Evolutionary conservation across 345 rosid genomes (phyloP), one percentile per base, ranked within the genome.

Genomic region (Eutrema heterophyllum): DNA sequence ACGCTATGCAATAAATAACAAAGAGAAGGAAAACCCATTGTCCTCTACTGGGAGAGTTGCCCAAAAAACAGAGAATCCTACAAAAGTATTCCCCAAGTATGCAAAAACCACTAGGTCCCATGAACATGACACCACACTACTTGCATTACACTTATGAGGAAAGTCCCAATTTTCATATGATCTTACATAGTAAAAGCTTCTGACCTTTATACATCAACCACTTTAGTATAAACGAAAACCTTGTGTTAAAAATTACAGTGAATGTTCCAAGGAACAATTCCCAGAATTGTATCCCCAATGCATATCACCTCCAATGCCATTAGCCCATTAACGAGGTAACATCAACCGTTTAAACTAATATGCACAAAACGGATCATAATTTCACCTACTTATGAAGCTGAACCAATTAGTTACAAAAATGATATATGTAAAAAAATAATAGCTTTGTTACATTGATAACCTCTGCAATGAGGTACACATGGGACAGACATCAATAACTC

Each of bases 61-160:
- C 62, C 35, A 32, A 68, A 67, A 58, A 73, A 36, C 65, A 76
- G 74, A 69, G 79, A 53, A 76, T 62, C 66, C 76, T 24, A 75
- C 73, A 68, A 67, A 75, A 75, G 48, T 68, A 63, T 68, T 67
- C 32, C 70, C 60, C 72, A 57, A 61, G 64, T 68, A 26, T 52
- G 59, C 57, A 62, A 62, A 75, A 75, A 66, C 74, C 39, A 53
- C 50, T 76, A 68, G 79, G 79, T 1, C 79, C 79, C 79, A 76
- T 61, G 79, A 76, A 62, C 65, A 68, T 26, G 74, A 76, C 79
- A 73, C 70, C 71, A 77, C 82, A 64, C 63, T 69, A 71, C 80
- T 70, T 75, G 27, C 50, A 68, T 54, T 63, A 59, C 72, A 74
- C 68, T 64, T 73, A 69, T 45, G 73, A 58, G 72, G 71, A 64